phyloP scores from a whole-genome alignment of 2,329 filamentous ascomycete genomes.

The Akanthomyces muscarius region DNA sequence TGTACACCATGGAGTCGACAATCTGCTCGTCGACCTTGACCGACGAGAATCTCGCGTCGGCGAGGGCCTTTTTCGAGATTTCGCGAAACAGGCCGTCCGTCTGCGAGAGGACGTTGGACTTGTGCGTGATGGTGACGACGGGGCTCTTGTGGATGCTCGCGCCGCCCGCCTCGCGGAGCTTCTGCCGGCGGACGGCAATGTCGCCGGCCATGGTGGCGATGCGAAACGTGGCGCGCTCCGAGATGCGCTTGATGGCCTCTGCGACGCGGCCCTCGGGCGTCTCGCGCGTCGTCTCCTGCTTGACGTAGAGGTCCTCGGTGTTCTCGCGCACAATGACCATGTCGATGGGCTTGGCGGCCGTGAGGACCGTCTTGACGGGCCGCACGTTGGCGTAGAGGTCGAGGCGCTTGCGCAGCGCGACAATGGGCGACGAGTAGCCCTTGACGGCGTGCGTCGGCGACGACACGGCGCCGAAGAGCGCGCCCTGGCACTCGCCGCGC shows the following conservation, averaged over 20 bases:
- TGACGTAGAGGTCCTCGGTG: conserved; percentile 97
- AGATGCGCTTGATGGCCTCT: conserved; percentile 97
- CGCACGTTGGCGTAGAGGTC: conserved; percentile 97
- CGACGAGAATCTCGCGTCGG: conserved; percentile 56
- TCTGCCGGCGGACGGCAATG: conserved; percentile 82
- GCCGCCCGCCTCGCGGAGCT: conserved; percentile 60
- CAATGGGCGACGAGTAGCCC: conserved; percentile 95
- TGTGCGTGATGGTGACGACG: conserved; percentile 95
- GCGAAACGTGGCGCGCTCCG: conserved; percentile 74
- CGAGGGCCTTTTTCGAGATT: conserved; percentile 70
- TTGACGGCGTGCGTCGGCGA: conserved; percentile 86
- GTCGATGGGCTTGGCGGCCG: conserved; percentile 68
- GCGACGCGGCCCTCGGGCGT: conserved; percentile 75
- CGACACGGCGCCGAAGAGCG: conserved; percentile 92
- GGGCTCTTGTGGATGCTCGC: conserved; percentile 56
- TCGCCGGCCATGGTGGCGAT: conserved; percentile 94
- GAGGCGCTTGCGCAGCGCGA: conserved; percentile 91
- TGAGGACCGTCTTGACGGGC: conserved; percentile 79
- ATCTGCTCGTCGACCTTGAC: conserved; percentile 91
- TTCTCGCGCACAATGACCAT: conserved; percentile 98
- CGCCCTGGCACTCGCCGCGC: conserved; percentile 87
- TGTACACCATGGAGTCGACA: conserved; percentile 99
- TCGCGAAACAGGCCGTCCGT: conserved; percentile 94
- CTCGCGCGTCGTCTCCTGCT: conserved; percentile 84
- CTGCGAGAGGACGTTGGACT: conserved; percentile 94